phyloP scores from a whole-genome alignment of 2,329 filamentous ascomycete genomes.

The Penicillium fuscoglaucum region DNA sequence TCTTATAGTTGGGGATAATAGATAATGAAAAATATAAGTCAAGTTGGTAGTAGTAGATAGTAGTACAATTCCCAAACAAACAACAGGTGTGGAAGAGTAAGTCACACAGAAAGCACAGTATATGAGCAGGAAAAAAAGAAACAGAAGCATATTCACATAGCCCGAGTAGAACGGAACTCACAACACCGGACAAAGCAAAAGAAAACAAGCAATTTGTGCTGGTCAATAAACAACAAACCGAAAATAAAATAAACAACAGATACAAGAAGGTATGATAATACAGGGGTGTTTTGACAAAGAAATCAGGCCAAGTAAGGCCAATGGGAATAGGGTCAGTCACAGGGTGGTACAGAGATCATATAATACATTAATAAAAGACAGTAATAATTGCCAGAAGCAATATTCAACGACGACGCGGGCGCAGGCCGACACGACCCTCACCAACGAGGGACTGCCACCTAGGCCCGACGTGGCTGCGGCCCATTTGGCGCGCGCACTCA shows the following conservation, averaged over 20 bases:
- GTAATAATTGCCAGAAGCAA: not conserved
- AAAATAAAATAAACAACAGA: not conserved
- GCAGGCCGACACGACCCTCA: conserved; percentile 46
- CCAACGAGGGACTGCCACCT: conserved; percentile 46
- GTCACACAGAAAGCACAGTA: not conserved
- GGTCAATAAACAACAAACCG: not conserved
- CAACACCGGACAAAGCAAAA: not conserved
- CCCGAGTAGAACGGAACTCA: conserved; percentile 3
- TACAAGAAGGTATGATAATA: conserved; percentile 19
- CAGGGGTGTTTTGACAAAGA: conserved; percentile 19
- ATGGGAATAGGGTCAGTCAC: conserved; percentile 7
- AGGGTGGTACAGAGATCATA: conserved; percentile 20
- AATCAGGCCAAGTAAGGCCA: conserved; percentile 5
- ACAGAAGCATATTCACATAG: conserved; percentile 10
- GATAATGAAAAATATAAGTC: not conserved
- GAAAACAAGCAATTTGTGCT: conserved; percentile 6
- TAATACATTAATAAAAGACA: conserved; percentile 15
- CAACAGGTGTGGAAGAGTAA: conserved; percentile 1
- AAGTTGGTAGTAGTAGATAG: conserved; percentile 10
- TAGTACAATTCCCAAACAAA: conserved; percentile 6
- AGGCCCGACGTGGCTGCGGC: conserved; percentile 41
- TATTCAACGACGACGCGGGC: conserved; percentile 29
- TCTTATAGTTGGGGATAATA: not conserved
- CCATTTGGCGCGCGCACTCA: conserved; percentile 47
- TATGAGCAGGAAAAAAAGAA: not conserved